A percentile compares a stretch with the other conserved stretches of the same genome.
Conservation (phyloP, 1,284 basidiomycete species). For the Pulchroboletus neoregius region DNA sequence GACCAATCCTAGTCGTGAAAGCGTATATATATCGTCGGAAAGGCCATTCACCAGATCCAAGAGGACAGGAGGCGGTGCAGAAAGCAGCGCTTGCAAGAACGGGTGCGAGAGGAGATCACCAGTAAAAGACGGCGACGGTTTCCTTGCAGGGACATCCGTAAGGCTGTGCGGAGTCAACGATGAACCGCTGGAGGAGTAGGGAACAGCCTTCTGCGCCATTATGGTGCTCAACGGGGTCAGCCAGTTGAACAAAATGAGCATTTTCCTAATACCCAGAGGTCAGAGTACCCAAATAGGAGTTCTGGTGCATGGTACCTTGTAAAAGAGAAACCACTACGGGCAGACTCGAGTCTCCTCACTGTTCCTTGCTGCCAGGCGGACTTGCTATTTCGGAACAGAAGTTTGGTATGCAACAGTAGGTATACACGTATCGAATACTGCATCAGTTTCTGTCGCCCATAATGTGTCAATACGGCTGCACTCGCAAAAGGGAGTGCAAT, state of each 20-base stretch:
- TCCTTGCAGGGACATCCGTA: constrained; percentile 22
- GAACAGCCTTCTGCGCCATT: constrained; percentile 57
- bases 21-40: constrained; percentile 72
- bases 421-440: constrained; percentile 76
- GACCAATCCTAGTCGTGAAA: constrained; percentile 65
- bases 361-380: constrained; percentile 53
- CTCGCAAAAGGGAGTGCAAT: not conserved
- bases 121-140: constrained; percentile 11
- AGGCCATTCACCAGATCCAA: constrained; percentile 69
- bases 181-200: constrained; percentile 42
- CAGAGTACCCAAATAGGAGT: constrained; percentile 3
- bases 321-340: constrained; percentile 64
- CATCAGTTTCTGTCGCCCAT: constrained; percentile 62
- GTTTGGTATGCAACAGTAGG: constrained; percentile 59
- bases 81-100: constrained; percentile 66
- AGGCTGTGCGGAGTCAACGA: constrained; percentile 22
- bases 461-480: constrained; percentile 7
- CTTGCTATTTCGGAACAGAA: constrained; percentile 42
- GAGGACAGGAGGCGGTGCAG: constrained; percentile 78
- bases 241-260: constrained; percentile 79
- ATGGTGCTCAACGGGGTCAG: constrained; percentile 65
- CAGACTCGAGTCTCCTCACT: constrained; percentile 53
- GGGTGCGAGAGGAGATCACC: constrained; percentile 37
- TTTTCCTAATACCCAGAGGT: constrained; percentile 50
- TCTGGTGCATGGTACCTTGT: constrained; percentile 46